phyloP scores from a whole-genome alignment of 129 eudicot species.

The Artemisia argyi region DNA sequence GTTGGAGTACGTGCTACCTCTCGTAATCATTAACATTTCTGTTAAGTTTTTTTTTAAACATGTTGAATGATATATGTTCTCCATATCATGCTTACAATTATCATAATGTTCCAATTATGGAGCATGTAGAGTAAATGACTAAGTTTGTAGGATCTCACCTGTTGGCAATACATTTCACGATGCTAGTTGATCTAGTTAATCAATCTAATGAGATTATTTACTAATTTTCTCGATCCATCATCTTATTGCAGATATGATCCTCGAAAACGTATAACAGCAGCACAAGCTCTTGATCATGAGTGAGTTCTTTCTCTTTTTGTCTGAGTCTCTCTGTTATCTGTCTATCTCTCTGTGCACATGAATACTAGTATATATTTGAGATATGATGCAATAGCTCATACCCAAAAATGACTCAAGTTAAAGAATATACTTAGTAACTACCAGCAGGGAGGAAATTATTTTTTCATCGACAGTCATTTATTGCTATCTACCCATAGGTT shows the following conservation, averaged over 20 bases:
- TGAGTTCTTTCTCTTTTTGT: slow-evolving; percentile 22
- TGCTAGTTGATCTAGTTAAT: neutral
- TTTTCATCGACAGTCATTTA: neutral
- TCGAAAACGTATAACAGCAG: slow-evolving; percentile 87
- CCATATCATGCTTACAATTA: slow-evolving; percentile 1
- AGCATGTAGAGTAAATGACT: slow-evolving; percentile 3
- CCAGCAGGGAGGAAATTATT: neutral
- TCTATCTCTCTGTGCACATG: neutral
- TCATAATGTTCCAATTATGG: neutral
- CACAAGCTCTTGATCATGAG: slow-evolving; percentile 99
- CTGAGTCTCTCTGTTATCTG: neutral
- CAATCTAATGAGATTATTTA: slow-evolving; percentile 8
- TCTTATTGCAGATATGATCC: slow-evolving; percentile 79
- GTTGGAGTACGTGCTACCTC: slow-evolving; percentile 81
- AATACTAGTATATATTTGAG: neutral
- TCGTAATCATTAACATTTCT: slow-evolving; percentile 6
- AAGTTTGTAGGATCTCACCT: slow-evolving; percentile 14
- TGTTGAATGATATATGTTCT: neutral
- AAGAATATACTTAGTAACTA: neutral
- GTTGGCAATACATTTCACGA: too few relatives aligned
- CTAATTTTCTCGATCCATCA: slow-evolving; percentile 13
- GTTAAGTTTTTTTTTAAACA: slow-evolving; percentile 10
- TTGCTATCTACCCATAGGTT: neutral
- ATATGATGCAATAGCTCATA: neutral
- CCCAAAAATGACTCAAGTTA: neutral